Evolutionary conservation across 441 rosid genomes (phyloP), one percentile per base, ranked within the genome.

Genomic region (Isatis lusitanica): DNA sequence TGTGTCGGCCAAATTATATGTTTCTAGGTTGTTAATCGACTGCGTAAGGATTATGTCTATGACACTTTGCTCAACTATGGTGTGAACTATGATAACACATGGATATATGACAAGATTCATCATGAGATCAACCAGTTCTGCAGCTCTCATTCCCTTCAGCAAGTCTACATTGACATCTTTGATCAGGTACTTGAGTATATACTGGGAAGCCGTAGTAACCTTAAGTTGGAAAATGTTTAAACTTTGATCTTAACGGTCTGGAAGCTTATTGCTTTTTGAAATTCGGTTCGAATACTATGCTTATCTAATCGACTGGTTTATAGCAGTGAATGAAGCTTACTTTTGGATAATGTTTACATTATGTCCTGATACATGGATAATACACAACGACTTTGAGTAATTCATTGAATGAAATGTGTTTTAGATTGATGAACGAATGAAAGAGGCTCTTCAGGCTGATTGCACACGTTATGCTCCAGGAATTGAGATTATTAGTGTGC

Each of bases 121-220:
- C 98, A 93, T 75, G 97, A 93, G 85, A 93, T 93, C 85, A 93
- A 93, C 81, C 97, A 93, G 85, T 93, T 93, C 81, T 91, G 98
- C 82, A 91, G 96, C 84, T 90, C 96, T 15, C 96, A 93, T 74
- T 46, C 86, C 21, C 97, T 93, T 72, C 97, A 93, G 76, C 98
- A 93, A 84, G 98, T 93, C 46, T 93, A 90, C 74, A 93, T 93
- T 68, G 98, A 91, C 80, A 91, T 93, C 80, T 93, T 91, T 70
- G 96, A 93, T 81, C 96, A 93, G 94, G 98, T 90, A 70, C 42
- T 77, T 24, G 9, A 71, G 26, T 73, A 57, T n/a, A 51, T 51
- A 24, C 6, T 24, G 56, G 56, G 33, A 4, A 57, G 11, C 51
- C 5, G 2, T 51, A 16, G 18, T 17, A 33, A 48, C 33, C 26